Evolutionary conservation across 1,139 yeast genomes (phyloP), one percentile per base, ranked within the genome.

Genomic region (Geotrichum klebahnii): DNA sequence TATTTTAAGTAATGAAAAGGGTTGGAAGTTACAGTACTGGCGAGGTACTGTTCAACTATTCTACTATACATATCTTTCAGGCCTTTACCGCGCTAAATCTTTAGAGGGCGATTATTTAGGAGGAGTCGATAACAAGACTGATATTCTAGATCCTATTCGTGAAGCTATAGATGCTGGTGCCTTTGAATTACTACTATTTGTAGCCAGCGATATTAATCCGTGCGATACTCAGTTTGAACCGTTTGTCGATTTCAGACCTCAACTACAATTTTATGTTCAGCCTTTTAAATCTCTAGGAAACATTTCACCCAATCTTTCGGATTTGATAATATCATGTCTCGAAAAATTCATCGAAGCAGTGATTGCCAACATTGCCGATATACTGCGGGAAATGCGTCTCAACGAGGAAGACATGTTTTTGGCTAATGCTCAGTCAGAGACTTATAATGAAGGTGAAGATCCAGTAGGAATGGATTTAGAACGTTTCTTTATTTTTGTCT

Each of bases 401-500:
- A 79, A 81, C 12, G 97, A 92, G 64, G 98, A 92, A 61, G 97
- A 92, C 63, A 68, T 50, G 66, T 86, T 50, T 79, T 87, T 10
- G 68, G 77, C 58, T 72, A 76, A 60, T 74, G 71, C 57, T 60
- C 72, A 49, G 55, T 57, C 53, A 33, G 71, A 59, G 45, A 16
- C 53, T 54, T 48, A 55, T 5, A 57, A 55, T 6, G 62, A 58
- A 5, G 47, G 39, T 6, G 61, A 56, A 8, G 52, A 45, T 9
- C 71, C 86, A 1, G 79, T 82, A 17, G 81, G 85, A 55, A 84
- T 92, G 0, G 97, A 92, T 58, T 71, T 92, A 48, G 98, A 92
- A 64, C 75, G 96, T 55, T 87, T 92, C 60, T 90, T 88, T 63
- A 67, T 89, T 59, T 78, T 95, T 2, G 75, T 89, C 55, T 84